Base-by-base conservation (phyloP, 495 filamentous ascomycete species). In the Cenococcum geophilum region DNA sequence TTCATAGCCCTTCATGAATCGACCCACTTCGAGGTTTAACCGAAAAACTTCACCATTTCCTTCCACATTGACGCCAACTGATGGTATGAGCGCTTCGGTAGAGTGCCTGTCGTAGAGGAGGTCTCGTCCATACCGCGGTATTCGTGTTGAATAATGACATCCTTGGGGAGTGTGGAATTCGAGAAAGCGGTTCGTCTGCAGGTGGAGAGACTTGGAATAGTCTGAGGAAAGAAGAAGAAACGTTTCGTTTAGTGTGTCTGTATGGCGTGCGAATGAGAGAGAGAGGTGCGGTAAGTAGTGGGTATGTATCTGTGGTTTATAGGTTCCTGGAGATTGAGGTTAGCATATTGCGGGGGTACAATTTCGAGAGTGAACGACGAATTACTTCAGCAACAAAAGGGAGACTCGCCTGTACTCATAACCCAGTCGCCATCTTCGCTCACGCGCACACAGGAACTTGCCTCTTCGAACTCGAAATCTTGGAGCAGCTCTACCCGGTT, bases 401-500 rank as follows among this genome's bases (percentile, higher is more conserved):
- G 43, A 1, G 37, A 80, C 72, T 75, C 83, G 81, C 92, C 93
- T 64, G 92, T 95, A 66, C 90, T 95, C 89, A 97, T 95, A 10
- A 96, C 89, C 89, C 93, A 99, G 69, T 97, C 86, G 37, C 92
- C 92, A 82, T 99, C 95, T 59, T 97, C 93, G 71, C 89, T 95
- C 35, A 90, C 87, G 36, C 90, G 79, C 50, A 99, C 80, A 71
- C 92, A 97, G 49, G 86, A 82, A 71, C 92, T 96, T n/a, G 95
- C 91, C 74, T 99, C 95, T 69, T 97, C 93, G 64, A 97, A 99
- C 68, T 95, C 92, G 71, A 99, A 99, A 70, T 97, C 92, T 69
- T 99, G 95, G 23, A 99, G 79, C 52, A 99, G 78, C 73, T 99
- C 95, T 60, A 99, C 87, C 55, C 93, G 87, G 71, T 90, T 95